Percentiles rank a stretch among this genome's conserved stretches.
Conservation (phyloP, 1,284 basidiomycete species). For the Neotropicomus parvogracilis region DNA sequence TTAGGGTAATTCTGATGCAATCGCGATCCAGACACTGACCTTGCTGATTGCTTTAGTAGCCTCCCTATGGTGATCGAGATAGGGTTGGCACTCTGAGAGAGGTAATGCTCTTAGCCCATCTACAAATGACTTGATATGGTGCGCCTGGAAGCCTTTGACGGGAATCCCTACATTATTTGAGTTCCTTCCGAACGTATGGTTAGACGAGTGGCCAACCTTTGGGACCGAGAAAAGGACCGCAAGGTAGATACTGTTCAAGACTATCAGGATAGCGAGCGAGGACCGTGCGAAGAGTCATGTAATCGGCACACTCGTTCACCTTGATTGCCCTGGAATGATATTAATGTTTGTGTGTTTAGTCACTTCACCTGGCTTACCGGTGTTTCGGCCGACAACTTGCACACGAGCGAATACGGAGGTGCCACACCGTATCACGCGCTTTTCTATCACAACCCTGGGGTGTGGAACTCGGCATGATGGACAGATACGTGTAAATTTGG, state of each 20-base stretch:
- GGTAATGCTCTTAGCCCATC: constrained; percentile 15
- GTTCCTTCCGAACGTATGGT: not conserved
- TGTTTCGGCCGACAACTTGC: constrained; percentile 25
- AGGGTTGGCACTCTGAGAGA: constrained; percentile 18
- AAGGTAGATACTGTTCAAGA: constrained; percentile 27
- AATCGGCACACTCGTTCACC: constrained; percentile 8
- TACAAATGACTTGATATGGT: constrained; percentile 20
- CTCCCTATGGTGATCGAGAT: constrained; percentile 21
- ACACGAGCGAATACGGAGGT: constrained; percentile 31
- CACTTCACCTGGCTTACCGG: constrained; percentile 18
- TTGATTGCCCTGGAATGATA: constrained; percentile 21
- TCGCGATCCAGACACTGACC: constrained; percentile 12
- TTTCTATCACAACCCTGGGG: constrained; percentile 27
- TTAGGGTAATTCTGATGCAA: constrained; percentile 5
- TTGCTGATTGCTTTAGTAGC: constrained; percentile 2
- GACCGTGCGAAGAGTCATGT: constrained; percentile 9
- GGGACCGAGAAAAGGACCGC: constrained; percentile 25
- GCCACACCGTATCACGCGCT: constrained; percentile 31
- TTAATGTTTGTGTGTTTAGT: not conserved
- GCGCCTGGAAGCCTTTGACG: constrained; percentile 26
- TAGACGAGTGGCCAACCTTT: constrained; percentile 17
- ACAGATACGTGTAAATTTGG: not conserved
- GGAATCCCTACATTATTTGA: constrained; percentile 18
- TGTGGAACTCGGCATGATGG: constrained; percentile 3
- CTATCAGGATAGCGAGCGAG: constrained; percentile 11